Evolutionary conservation across 371 early-diverging fungal species (phyloP), one percentile per base, ranked within the genome.

Genomic region (Fennellomyces sp.): DNA sequence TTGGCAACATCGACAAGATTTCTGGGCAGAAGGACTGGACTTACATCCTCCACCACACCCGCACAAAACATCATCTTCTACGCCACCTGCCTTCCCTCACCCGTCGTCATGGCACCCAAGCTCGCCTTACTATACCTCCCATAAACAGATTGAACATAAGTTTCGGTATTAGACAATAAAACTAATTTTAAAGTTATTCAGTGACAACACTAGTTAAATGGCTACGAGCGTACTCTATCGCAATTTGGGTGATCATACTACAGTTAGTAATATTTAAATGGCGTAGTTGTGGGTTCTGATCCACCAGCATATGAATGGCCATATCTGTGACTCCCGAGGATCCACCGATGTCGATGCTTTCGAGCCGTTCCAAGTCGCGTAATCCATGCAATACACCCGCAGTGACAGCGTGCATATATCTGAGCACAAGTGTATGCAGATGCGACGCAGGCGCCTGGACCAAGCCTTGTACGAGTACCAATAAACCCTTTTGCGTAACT

Each of bases 1-100:
- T 50, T 77, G 75, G 72, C 70, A 70, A 63, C 64, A 68, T 11
- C 66, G 63, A 27, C 64, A 70, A 26, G 75, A 77, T 23, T 74
- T 77, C 26, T 77, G 72, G 58, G 71, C 72, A 48, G 58, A 58
- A 58, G 58, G 58, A 11, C 38, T 58, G 23, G 58, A 58, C 17
- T 25, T 58, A 21, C 56, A 27, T 2, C 54, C 54, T 11, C 35
- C 54, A 21, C 7, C 52, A 15, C 33, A 21, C 11, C 21, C 33
- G 28, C 21, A 30, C 7, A 52, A 52, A 29, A 12, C n/a, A 11
- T 19, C 33, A 17, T 30, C 31, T 15, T 13, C 31, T 13, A 52
- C 52, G 7, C 33, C 33, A 33, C 45, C 45, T 15, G 27, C 45
- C 5, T 45, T 45, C n/a, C 52, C 52, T 10, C 52, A 52, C 23